Conservation (phyloP, 1,284 basidiomycete genomes). For the Ustilago tritici region DNA sequence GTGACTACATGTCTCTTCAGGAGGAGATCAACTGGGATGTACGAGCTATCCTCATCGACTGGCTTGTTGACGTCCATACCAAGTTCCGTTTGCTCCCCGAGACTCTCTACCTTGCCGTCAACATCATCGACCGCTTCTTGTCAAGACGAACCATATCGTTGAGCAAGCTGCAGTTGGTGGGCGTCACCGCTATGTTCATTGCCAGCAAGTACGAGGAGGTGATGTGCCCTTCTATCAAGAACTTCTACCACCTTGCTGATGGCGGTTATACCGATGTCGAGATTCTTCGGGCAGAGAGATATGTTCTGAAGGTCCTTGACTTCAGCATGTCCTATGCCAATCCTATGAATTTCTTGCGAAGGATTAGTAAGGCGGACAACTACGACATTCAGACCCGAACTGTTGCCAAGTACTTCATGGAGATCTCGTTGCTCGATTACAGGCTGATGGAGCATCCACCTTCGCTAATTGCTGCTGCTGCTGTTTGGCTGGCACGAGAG, state of each 20-base stretch:
- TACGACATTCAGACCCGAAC: constrained; percentile 87
- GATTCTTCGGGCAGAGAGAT: constrained; percentile 80
- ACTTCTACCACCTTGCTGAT: constrained; percentile 76
- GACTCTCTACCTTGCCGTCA: constrained; percentile 92
- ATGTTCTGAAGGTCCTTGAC: constrained; percentile 88
- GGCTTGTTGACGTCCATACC: constrained; percentile 95
- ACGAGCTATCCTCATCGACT: constrained; percentile 92
- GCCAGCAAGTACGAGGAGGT: constrained; percentile 97
- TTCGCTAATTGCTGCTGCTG: constrained; percentile 86
- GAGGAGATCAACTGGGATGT: constrained; percentile 67
- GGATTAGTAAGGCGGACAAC: constrained; percentile 71
- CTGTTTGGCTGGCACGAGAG: constrained; percentile 89
- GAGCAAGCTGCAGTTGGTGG: constrained; percentile 93
- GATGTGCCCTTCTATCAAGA: constrained; percentile 85
- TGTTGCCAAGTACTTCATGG: constrained; percentile 82
- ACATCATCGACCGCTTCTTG: constrained; percentile 97
- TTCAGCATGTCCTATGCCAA: constrained; percentile 94
- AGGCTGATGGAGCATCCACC: constrained; percentile 83
- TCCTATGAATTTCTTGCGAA: constrained; percentile 90
- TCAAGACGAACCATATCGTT: constrained; percentile 89
- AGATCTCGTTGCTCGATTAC: constrained; percentile 90
- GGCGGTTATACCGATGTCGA: constrained; percentile 67
- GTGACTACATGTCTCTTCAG: constrained; percentile 66
- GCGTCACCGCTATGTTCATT: constrained; percentile 92
- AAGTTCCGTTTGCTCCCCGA: constrained; percentile 94